These are phyloP conservation scores for Elongisporangium anandrum DNA, from an alignment of 352 stramenopile species.

Conservation along the genomic window DNA sequence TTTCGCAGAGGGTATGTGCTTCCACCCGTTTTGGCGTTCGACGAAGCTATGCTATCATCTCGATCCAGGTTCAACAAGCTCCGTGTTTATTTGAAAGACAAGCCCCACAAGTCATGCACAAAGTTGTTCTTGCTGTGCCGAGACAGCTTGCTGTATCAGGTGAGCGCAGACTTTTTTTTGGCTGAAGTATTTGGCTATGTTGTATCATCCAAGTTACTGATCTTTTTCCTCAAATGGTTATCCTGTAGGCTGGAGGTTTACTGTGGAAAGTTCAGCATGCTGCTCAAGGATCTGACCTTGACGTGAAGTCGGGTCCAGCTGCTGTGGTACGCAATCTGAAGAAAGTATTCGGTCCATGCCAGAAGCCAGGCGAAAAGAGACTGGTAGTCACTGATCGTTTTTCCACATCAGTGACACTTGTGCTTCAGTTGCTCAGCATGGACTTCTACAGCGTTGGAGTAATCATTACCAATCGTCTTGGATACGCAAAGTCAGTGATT, in stretches of 20 bases:
- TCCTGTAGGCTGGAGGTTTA: conserved; percentile 9
- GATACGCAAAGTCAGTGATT: conserved; percentile 7
- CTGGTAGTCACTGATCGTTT: conserved; percentile 10
- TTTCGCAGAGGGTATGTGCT: no score
- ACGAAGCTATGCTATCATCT: conserved; percentile 7
- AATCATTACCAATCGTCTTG: conserved; percentile 6
- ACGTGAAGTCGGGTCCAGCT: conserved; percentile 2
- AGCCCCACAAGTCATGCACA: conserved; percentile 9
- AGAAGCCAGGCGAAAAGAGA: neutral
- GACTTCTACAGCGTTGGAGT: conserved; percentile 11
- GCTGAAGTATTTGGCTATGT: no score
- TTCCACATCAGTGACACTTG: conserved; percentile 7
- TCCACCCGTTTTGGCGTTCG: no score
- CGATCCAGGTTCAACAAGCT: conserved; percentile 6
- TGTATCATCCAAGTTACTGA: conserved; percentile 9
- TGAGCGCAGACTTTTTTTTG: no score
- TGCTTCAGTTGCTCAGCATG: conserved; percentile 11
- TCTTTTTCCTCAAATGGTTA: neutral
- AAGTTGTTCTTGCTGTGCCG: conserved; percentile 12
- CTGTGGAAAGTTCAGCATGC: no score
- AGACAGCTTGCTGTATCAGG: conserved; percentile 17
- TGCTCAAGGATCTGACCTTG: neutral
- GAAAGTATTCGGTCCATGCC: conserved; percentile 4
- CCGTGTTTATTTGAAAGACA: conserved; percentile 5
- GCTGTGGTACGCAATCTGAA: conserved; percentile 12